Percentiles rank a stretch among this genome's conserved stretches.
Evolutionary conservation across 495 filamentous ascomycete species (phyloP).

Genomic region (Parathielavia appendiculata): DNA sequence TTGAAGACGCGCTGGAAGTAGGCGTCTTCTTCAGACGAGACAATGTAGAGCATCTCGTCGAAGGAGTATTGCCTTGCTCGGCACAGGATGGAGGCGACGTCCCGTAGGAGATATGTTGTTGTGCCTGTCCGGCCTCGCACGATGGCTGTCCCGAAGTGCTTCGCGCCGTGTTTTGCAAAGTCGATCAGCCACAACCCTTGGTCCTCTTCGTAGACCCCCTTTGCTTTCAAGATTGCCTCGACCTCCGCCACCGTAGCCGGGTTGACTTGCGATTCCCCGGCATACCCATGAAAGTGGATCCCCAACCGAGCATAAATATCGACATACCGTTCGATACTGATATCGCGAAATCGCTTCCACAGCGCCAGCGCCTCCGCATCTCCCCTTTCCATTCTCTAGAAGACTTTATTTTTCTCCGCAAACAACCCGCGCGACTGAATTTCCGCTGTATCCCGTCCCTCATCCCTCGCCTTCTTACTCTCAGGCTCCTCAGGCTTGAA

Average conservation of each 20-base stretch:
- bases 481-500: conserved; percentile 51
- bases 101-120: conserved; percentile 58
- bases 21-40: conserved; percentile 55
- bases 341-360: conserved; percentile 82
- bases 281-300: conserved; percentile 88
- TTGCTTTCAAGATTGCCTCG: conserved; percentile 59
- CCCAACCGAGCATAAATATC: conserved; percentile 47
- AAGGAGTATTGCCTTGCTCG: conserved; percentile 56
- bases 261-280: conserved; percentile 82
- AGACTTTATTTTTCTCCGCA: conserved; percentile 65
- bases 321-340: conserved; percentile 82
- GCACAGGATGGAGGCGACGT: conserved; percentile 56
- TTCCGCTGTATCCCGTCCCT: conserved; percentile 45
- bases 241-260: conserved; percentile 69
- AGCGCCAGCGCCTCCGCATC: conserved; percentile 67
- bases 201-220: conserved; percentile 68
- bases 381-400: conserved; percentile 83
- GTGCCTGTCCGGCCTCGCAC: conserved; percentile 57
- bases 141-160: conserved; percentile 50
- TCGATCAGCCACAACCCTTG: conserved; percentile 86
- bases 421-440: conserved; percentile 50
- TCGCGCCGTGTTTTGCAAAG: conserved; percentile 66
- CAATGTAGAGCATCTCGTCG: conserved; percentile 65
- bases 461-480: conserved; percentile 40
- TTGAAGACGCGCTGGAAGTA: conserved; percentile 60